phyloP scores from a whole-genome alignment of 768 basidiomycete genomes.

The Termitomyces sp. region DNA sequence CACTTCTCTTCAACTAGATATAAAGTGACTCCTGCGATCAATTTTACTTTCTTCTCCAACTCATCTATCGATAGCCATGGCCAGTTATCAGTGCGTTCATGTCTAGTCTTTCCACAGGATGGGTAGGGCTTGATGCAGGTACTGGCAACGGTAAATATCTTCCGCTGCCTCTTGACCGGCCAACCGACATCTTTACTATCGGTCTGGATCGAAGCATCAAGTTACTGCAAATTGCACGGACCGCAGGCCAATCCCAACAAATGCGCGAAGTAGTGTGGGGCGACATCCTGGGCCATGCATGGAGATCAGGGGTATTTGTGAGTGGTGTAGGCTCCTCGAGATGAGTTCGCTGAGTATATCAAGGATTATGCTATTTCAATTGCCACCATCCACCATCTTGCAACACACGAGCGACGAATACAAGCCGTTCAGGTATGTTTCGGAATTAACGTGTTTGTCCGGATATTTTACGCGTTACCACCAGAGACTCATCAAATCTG shows the following conservation, averaged over 20 bases:
- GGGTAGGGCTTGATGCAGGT: slow-evolving; percentile 89
- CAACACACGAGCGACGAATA: slow-evolving; percentile 69
- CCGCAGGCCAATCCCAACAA: slow-evolving; percentile 41
- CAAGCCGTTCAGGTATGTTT: slow-evolving; percentile 65
- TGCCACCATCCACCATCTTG: slow-evolving; percentile 94
- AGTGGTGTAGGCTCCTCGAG: slow-evolving; percentile 1
- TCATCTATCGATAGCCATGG: slow-evolving; percentile 60
- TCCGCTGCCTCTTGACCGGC: slow-evolving; percentile 60
- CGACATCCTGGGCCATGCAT: slow-evolving; percentile 66
- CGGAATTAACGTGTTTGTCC: not conserved
- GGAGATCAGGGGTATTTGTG: slow-evolving; percentile 81
- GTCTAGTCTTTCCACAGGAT: slow-evolving; percentile 62
- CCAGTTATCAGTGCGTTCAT: slow-evolving; percentile 80
- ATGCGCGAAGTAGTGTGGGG: slow-evolving; percentile 74
- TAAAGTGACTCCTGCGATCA: slow-evolving; percentile 44
- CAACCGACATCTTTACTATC: slow-evolving; percentile 61
- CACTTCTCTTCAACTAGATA: slow-evolving; percentile 91
- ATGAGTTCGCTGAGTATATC: not conserved
- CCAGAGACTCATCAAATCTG: slow-evolving; percentile 58
- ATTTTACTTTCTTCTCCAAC: slow-evolving; percentile 1
- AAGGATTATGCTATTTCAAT: slow-evolving; percentile 97
- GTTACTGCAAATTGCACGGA: slow-evolving; percentile 67
- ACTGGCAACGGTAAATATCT: slow-evolving; percentile 99
- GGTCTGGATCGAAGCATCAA: slow-evolving; percentile 82
- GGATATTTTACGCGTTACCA: not conserved